A percentile compares a stretch with the other conserved stretches of the same genome.
Evolutionary conservation across 1,139 yeast genomes (phyloP).

Genomic region (Pichia kudriavzevii): DNA sequence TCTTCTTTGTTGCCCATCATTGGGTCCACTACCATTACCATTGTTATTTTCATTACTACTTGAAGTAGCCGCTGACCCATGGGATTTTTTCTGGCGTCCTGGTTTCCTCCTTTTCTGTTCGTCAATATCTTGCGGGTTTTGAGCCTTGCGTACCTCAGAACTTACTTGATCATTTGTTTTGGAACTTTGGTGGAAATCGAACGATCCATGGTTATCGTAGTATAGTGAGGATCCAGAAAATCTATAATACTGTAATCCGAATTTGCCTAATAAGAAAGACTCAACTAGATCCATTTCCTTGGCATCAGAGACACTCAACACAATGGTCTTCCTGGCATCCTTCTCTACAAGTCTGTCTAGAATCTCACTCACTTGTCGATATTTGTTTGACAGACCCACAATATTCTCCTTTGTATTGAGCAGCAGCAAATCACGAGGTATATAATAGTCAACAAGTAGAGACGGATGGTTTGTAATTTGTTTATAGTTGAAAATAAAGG

Average conservation of each 20-base stretch:
- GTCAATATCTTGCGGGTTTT: background rate
- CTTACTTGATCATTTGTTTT: conserved; percentile 2
- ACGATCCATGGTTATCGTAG: conserved; percentile 28
- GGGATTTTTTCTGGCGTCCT: conserved; percentile 2
- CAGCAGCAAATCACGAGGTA: conserved; percentile 57
- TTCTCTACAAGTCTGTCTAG: conserved; percentile 30
- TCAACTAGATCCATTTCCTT: conserved; percentile 68
- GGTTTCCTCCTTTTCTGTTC: conserved; percentile 1
- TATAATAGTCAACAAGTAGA: conserved; percentile 63
- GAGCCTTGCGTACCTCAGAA: background rate
- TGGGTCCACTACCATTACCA: background rate
- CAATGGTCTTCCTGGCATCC: conserved; percentile 28
- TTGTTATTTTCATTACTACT: background rate
- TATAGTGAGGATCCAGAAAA: conserved; percentile 55
- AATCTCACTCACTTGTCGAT: conserved; percentile 45
- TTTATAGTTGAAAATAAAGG: conserved; percentile 44
- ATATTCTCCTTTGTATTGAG: conserved; percentile 57
- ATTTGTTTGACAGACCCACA: conserved; percentile 50
- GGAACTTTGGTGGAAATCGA: conserved; percentile 20
- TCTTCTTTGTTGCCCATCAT: conserved; percentile 2
- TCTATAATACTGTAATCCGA: conserved; percentile 44
- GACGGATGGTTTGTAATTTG: conserved; percentile 58
- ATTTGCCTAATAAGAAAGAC: conserved; percentile 57
- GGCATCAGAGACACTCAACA: conserved; percentile 53
- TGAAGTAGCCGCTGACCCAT: background rate